Conservation (phyloP, 116 monocot species). For the Cymodocea nodosa region DNA sequence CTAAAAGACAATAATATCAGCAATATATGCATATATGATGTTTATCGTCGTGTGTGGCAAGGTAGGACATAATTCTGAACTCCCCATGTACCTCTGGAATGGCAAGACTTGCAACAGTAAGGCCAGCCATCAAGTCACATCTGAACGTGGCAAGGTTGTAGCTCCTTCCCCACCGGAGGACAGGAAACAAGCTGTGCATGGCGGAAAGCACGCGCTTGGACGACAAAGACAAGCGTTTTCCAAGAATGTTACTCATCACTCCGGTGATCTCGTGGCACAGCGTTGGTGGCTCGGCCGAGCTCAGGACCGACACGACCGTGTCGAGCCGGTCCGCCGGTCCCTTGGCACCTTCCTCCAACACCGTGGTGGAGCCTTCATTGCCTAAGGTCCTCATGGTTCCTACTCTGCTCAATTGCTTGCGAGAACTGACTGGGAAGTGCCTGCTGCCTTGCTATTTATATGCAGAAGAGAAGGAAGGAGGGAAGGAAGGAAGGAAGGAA, state of each 20-base stretch:
- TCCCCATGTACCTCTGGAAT: constrained; percentile 62
- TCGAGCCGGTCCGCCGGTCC: background rate
- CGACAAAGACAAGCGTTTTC: background rate
- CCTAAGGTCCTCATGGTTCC: constrained; percentile 13
- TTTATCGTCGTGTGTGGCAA: background rate
- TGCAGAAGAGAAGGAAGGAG: too few species aligned
- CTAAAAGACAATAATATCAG: too few species aligned
- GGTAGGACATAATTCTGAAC: too few species aligned
- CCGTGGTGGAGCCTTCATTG: constrained; percentile 9
- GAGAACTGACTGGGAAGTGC: constrained; percentile 21
- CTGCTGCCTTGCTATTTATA: too few species aligned
- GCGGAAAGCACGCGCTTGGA: constrained; percentile 13
- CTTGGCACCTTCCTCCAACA: background rate
- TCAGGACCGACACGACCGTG: constrained; percentile 23
- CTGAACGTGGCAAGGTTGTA: constrained; percentile 48
- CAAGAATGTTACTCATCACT: constrained; percentile 8
- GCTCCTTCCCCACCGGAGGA: constrained; percentile 64
- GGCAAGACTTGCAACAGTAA: constrained; percentile 85
- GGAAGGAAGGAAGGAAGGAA: too few species aligned
- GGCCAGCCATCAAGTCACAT: constrained; percentile 74
- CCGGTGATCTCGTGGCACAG: constrained; percentile 36
- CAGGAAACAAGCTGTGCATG: constrained; percentile 33
- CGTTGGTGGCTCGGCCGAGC: constrained; percentile 37
- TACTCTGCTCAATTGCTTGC: constrained; percentile 57
- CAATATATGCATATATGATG: too few species aligned